These are phyloP conservation scores for Metarhizium guizhouense DNA, from an alignment of 2,329 filamentous ascomycete species.

Conservation along the genomic window DNA sequence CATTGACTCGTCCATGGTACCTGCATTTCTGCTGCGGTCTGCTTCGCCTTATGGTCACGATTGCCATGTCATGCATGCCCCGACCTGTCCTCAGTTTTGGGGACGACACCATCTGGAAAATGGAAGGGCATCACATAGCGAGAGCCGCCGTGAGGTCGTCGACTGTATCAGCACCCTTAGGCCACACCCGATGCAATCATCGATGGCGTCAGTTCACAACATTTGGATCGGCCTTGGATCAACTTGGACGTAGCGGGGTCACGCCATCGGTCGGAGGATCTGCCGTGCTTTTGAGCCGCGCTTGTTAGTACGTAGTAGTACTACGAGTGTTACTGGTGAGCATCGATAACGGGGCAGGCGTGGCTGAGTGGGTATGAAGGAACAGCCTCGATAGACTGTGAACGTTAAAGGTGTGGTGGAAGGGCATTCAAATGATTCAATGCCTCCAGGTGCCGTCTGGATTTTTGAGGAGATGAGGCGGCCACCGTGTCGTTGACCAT, in stretches of 20 bases:
- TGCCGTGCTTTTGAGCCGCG: background rate
- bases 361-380: too few relatives aligned
- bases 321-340: too few relatives aligned
- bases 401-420: too few relatives aligned
- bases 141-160: background rate
- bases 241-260: conserved; percentile 1
- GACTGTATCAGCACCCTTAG: background rate
- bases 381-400: too few relatives aligned
- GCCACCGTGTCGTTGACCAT: too few relatives aligned
- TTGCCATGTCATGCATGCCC: background rate
- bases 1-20: background rate
- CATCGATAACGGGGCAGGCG: too few relatives aligned
- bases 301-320: too few relatives aligned
- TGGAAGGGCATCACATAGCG: background rate
- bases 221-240: background rate
- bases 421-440: too few relatives aligned
- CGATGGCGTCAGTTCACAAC: background rate
- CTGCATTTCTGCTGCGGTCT: background rate
- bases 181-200: too few relatives aligned
- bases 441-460: too few relatives aligned
- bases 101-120: background rate
- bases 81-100: background rate
- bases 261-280: background rate
- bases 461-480: too few relatives aligned
- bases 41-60: too few relatives aligned